Conservation (phyloP, 1,139 yeast genomes). For the Sugiyamaella pinicola region DNA sequence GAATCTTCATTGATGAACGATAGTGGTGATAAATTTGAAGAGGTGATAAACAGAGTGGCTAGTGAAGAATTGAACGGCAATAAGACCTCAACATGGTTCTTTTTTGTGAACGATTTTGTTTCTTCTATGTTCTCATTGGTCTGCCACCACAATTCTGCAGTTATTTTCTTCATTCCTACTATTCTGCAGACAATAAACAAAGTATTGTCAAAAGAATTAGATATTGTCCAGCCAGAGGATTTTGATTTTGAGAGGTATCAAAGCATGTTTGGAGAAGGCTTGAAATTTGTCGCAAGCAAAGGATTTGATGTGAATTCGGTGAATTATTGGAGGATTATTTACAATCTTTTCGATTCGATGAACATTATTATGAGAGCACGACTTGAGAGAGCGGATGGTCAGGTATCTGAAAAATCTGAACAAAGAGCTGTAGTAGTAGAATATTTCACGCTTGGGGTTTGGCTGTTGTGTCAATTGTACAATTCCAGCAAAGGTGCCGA, state of each 20-base stretch:
- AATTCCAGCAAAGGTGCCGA: not conserved
- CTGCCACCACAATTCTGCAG: not conserved
- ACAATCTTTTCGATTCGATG: constrained; percentile 6
- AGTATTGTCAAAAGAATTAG: constrained; percentile 8
- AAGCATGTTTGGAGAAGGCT: constrained; percentile 8
- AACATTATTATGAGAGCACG: not conserved
- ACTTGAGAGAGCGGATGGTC: not conserved
- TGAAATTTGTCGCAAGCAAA: not conserved
- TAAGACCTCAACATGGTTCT: constrained; percentile 7
- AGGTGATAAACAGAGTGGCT: constrained; percentile 15
- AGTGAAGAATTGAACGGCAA: constrained; percentile 3
- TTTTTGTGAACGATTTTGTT: constrained; percentile 8
- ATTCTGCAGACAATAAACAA: constrained; percentile 2
- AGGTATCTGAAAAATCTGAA: not conserved
- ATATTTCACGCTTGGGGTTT: constrained; percentile 6
- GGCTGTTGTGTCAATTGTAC: constrained; percentile 8
- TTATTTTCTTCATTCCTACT: constrained; percentile 11
- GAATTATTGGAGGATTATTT: constrained; percentile 11
- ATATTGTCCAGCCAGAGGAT: constrained; percentile 4
- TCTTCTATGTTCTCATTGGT: constrained; percentile 1
- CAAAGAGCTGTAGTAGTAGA: constrained; percentile 1
- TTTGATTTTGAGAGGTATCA: constrained; percentile 1
- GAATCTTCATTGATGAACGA: constrained; percentile 17
- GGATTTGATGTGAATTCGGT: not conserved
- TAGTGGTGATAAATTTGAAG: constrained; percentile 13